phyloP scores from a whole-genome alignment of 176 grass and related monocot species.

The Oryza punctata region DNA sequence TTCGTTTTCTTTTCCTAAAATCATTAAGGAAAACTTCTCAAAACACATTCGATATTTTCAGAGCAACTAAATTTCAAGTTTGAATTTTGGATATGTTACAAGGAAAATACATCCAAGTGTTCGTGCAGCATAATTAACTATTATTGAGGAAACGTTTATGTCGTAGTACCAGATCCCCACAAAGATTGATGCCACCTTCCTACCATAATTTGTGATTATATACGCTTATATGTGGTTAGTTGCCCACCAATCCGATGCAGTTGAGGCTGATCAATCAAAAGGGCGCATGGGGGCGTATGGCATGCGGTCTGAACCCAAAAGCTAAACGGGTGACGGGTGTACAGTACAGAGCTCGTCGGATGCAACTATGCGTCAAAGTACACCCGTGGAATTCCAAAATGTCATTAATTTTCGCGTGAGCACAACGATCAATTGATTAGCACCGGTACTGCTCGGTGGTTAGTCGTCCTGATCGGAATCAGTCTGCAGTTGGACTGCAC shows the following conservation, averaged over 20 bases:
- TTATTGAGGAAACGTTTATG: no score
- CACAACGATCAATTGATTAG: slow-evolving; percentile 31
- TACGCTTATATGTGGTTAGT: neutral
- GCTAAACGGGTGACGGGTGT: neutral
- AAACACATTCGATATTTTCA: no score
- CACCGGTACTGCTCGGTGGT: slow-evolving; percentile 15
- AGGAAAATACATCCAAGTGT: no score
- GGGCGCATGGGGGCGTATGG: neutral
- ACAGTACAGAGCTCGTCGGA: neutral
- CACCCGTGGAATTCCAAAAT: neutral
- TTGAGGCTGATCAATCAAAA: neutral
- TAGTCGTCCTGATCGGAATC: slow-evolving; percentile 43
- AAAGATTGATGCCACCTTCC: no score
- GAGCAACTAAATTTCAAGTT: no score
- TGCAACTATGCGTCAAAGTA: neutral
- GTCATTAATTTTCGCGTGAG: neutral
- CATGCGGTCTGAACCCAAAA: neutral
- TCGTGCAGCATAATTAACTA: no score
- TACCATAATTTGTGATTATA: neutral
- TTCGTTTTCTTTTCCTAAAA: no score
- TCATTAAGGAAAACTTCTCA: no score
- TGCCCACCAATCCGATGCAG: neutral
- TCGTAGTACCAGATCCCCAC: no score
- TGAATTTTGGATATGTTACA: no score
- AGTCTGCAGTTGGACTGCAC: slow-evolving; percentile 20